phyloP scores from a whole-genome alignment of 1,139 yeast species.

The Candida dubliniensis region DNA sequence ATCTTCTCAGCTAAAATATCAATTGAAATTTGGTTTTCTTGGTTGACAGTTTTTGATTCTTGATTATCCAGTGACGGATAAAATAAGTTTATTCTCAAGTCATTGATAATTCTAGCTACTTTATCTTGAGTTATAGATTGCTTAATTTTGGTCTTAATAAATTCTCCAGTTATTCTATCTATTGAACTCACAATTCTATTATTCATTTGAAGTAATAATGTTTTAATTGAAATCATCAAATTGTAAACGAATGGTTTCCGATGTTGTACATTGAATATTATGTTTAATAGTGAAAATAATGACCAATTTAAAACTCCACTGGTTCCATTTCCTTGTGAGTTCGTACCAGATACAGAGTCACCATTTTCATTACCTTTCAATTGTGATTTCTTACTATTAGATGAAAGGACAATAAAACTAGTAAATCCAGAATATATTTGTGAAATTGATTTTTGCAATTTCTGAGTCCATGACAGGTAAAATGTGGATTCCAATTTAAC shows the following conservation, averaged over 20 bases:
- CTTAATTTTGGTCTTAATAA: conserved; percentile 16
- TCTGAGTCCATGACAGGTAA: neutral
- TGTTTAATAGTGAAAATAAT: conserved; percentile 28
- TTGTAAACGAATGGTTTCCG: conserved; percentile 30
- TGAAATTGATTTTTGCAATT: neutral
- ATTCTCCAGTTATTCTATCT: conserved; percentile 20
- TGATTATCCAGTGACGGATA: conserved; percentile 6
- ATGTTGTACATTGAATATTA: conserved; percentile 27
- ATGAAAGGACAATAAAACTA: neutral
- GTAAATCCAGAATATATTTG: neutral
- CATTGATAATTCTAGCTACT: conserved; percentile 20
- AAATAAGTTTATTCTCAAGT: conserved; percentile 23
- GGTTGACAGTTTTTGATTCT: neutral
- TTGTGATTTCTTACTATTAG: too few species aligned
- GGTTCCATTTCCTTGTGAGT: too few species aligned
- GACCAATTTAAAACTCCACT: conserved; percentile 18
- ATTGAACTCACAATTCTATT: conserved; percentile 16
- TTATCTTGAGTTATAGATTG: conserved; percentile 21
- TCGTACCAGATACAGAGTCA: neutral
- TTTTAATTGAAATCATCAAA: conserved; percentile 15
- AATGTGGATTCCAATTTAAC: too few species aligned
- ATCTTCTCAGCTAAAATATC: conserved; percentile 9
- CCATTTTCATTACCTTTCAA: too few species aligned
- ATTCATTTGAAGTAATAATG: conserved; percentile 15
- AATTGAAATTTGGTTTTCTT: conserved; percentile 1